Evolutionary conservation across 2,329 filamentous ascomycete species (phyloP), one percentile per base, ranked within the genome.

Genomic region (Amesomyces nigricolor): DNA sequence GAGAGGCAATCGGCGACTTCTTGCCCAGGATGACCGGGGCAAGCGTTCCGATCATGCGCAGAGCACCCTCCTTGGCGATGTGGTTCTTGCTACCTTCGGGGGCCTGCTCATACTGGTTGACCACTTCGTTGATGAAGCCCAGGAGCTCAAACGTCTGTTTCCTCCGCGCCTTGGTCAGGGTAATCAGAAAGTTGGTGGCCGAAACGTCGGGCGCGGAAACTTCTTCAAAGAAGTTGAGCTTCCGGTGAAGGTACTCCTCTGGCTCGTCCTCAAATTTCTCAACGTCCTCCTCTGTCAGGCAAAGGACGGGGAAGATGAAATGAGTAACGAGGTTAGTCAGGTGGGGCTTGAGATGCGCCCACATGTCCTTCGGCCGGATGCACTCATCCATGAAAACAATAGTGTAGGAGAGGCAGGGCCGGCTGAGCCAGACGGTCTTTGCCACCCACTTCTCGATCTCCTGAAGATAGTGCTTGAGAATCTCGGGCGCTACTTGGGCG

Each of bases 361-460:
- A 99, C 84, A 96, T 99, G 59, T 89, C 85, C 78, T 96, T 97
- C 46, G 94, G 94, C 69, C 94, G 91, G 65, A 97, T 90, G 69
- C 92, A 96, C 73, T 99, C 94, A 71, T 99, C 94, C 67, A 99
- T 78, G 75, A 95, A 99, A 63, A 94, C 87, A 58, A 99, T 81
- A 0, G 89, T 97, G 73, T 95, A 95, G 8, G 91, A 95, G 59
- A 97, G 77, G 64, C 91, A 94, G 39, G 91, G 89, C 70, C 92
- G 90, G 79, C 91, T 97, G 61, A 99, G 79, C 94, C 94, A 99
- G 50, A 88, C 80, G 50, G 89, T 88, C 75, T 96, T 96, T 61
- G 88, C 85, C 43, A 97, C 92, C 92, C 94, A 99, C 69, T 95
- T 94, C 71, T 99, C 94, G 63, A 99, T 91, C 74, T 97, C 90